phyloP scores from a whole-genome alignment of 495 filamentous ascomycete species.

The Cenococcum geophilum region DNA sequence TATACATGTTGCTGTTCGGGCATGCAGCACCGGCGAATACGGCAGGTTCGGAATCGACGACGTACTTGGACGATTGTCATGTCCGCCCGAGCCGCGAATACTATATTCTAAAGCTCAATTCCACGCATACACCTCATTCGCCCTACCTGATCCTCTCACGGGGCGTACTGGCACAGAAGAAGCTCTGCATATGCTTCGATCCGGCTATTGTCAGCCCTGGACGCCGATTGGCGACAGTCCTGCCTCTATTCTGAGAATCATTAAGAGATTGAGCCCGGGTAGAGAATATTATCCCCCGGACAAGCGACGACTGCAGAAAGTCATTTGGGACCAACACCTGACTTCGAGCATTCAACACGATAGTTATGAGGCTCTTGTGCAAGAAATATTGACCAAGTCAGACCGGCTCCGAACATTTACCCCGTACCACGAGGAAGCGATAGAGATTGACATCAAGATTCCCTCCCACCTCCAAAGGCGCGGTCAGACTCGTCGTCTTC shows the following conservation, averaged over 20 bases:
- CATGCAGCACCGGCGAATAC: constrained; percentile 29
- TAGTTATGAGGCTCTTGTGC: constrained; percentile 32
- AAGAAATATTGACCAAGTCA: constrained; percentile 30
- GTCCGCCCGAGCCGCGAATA: constrained; percentile 28
- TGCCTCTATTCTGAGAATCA: constrained; percentile 9
- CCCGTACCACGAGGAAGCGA: constrained; percentile 24
- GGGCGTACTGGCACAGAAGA: constrained; percentile 32
- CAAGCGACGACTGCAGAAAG: constrained; percentile 22
- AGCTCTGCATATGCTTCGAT: constrained; percentile 25
- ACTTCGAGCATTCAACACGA: constrained; percentile 51
- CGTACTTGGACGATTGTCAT: constrained; percentile 26
- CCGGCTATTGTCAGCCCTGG: constrained; percentile 31
- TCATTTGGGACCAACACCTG: constrained; percentile 33
- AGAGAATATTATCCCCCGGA: constrained; percentile 31
- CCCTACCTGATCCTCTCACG: constrained; percentile 32
- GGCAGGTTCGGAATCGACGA: constrained; percentile 35
- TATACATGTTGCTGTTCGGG: constrained; percentile 37
- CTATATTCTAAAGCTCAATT: constrained; percentile 32
- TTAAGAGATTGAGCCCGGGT: constrained; percentile 25
- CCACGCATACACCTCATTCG: constrained; percentile 33
- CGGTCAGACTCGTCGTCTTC: background rate
- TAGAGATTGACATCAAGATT: background rate
- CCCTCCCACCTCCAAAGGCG: constrained; percentile 13
- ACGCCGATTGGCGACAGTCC: constrained; percentile 8
- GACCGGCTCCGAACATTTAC: constrained; percentile 32